These are phyloP conservation scores for Daldinia caldariorum DNA, from an alignment of 495 filamentous ascomycete species.

Conservation along the genomic window DNA sequence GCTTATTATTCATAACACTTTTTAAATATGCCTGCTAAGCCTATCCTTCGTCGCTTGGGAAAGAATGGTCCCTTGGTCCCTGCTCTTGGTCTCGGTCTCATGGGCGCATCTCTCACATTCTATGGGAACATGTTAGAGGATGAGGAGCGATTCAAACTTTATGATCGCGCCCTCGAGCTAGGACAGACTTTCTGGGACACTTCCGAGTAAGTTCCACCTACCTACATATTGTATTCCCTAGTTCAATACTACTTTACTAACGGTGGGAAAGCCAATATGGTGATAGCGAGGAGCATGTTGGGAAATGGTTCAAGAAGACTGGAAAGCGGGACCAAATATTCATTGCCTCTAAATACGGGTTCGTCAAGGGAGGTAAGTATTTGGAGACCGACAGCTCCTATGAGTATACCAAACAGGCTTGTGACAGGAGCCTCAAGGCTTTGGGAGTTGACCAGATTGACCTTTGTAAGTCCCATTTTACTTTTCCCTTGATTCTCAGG, in stretches of 20 bases:
- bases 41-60: constrained; percentile 52
- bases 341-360: constrained; percentile 66
- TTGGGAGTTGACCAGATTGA: constrained; percentile 60
- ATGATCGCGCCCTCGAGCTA: constrained; percentile 63
- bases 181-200: constrained; percentile 70
- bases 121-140: constrained; percentile 57
- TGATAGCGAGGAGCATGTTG: constrained; percentile 60
- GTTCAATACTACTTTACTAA: constrained; percentile 1
- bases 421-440: constrained; percentile 54
- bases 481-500: too few species aligned
- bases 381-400: constrained; percentile 51
- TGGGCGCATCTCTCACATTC: constrained; percentile 53
- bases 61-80: constrained; percentile 63
- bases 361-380: constrained; percentile 40
- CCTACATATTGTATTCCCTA: too few species aligned
- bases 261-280: constrained; percentile 45
- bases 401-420: constrained; percentile 58
- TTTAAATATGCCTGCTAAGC: constrained; percentile 41
- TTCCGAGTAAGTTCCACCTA: constrained; percentile 40
- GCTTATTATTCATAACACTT: not conserved
- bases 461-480: constrained; percentile 47
- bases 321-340: constrained; percentile 64
- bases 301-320: constrained; percentile 63
- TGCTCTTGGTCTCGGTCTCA: constrained; percentile 63
- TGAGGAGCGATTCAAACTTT: constrained; percentile 60